Percentiles rank a stretch among this genome's conserved stretches.
These are phyloP conservation scores for Leccinum pachyderme DNA, from an alignment of 1,284 basidiomycete species.

Conservation along the genomic window DNA sequence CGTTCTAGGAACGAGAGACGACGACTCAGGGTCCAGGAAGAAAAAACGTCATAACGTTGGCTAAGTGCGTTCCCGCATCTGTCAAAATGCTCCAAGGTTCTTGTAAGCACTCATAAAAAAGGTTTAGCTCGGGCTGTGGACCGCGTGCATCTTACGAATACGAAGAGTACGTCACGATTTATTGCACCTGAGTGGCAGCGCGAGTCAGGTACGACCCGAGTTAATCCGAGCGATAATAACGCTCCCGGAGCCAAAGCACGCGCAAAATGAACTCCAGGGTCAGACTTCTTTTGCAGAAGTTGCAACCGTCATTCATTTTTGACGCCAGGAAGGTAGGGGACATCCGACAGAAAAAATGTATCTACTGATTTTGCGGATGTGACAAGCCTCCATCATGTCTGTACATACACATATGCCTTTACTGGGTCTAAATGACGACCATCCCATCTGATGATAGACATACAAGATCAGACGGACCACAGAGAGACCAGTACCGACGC, in stretches of 20 bases:
- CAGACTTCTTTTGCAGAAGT: constrained; percentile 8
- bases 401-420: background rate
- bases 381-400: background rate
- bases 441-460: constrained; percentile 20
- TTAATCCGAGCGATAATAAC: constrained; percentile 17
- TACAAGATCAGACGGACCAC: constrained; percentile 12
- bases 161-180: background rate
- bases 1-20: constrained; percentile 6
- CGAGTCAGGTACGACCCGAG: constrained; percentile 7
- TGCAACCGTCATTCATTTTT: constrained; percentile 5
- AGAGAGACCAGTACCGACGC: constrained; percentile 1
- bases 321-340: constrained; percentile 1
- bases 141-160: background rate
- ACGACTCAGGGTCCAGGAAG: background rate
- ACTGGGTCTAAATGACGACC: constrained; percentile 4
- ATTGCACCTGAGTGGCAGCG: background rate
- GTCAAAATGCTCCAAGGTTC: background rate
- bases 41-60: background rate
- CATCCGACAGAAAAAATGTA: background rate
- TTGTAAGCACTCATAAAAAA: background rate
- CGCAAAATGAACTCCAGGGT: constrained; percentile 16
- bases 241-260: constrained; percentile 6
- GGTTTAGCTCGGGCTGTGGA: background rate
- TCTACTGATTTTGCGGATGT: background rate
- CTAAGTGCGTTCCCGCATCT: background rate